Conservation (phyloP, 139 green algal species). For the Zygnema circumcarinatum region DNA sequence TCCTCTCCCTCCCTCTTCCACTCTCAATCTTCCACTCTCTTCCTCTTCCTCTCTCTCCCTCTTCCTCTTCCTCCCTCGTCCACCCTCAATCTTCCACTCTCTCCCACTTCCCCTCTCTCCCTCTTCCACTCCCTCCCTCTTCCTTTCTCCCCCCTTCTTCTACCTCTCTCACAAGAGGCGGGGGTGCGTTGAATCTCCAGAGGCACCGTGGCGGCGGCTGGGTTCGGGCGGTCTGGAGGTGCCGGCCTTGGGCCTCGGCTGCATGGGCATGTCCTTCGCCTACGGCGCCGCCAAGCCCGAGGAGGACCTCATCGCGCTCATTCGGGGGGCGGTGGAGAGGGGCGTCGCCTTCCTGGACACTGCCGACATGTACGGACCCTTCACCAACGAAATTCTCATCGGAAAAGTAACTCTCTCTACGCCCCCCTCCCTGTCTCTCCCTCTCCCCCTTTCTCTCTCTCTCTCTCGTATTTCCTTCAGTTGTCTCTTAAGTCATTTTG, state of each 20-base stretch:
- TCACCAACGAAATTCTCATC: slow-evolving; percentile 75
- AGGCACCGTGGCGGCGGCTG: neutral
- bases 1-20: no score
- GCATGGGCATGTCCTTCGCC: slow-evolving; percentile 61
- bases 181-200: neutral
- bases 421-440: no score
- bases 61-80: no score
- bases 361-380: slow-evolving; percentile 71
- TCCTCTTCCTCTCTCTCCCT: no score
- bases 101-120: neutral
- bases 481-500: no score
- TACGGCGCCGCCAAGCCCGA: slow-evolving; percentile 55
- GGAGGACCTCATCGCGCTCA: slow-evolving; percentile 61
- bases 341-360: slow-evolving; percentile 73
- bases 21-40: no score
- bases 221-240: slow-evolving; percentile 57
- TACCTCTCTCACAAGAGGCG: neutral
- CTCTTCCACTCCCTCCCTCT: neutral
- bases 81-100: no score
- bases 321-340: slow-evolving; percentile 66
- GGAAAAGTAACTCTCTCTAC: no score
- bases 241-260: slow-evolving; percentile 52
- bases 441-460: no score
- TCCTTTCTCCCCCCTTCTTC: neutral
- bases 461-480: no score